Evolutionary conservation across 768 basidiomycete species (phyloP).

Genomic region (Rossbeevera mucosa): DNA sequence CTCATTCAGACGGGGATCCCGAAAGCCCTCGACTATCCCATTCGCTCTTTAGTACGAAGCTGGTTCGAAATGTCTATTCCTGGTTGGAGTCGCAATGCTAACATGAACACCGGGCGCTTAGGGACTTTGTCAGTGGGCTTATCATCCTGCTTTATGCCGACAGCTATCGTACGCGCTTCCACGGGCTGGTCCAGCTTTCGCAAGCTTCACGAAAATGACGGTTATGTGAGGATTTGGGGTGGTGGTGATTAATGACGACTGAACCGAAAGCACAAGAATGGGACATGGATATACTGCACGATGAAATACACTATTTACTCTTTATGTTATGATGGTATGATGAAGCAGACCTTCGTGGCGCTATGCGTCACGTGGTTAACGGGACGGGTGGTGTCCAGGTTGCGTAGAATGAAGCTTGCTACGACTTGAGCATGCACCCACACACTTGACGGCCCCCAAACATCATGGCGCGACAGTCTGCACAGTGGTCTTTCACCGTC

Average conservation of each 20-base stretch:
- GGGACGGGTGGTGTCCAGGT: background rate
- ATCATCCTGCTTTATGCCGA: constrained; percentile 48
- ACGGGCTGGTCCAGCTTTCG: constrained; percentile 36
- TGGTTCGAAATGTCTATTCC: constrained; percentile 48
- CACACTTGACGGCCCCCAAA: constrained; percentile 11
- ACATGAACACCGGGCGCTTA: constrained; percentile 17
- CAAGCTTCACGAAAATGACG: constrained; percentile 33
- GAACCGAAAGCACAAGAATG: background rate
- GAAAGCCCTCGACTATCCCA: constrained; percentile 77
- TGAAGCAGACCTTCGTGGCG: background rate
- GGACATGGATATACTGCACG: constrained; percentile 17
- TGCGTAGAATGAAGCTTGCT: background rate
- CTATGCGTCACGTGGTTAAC: constrained; percentile 18
- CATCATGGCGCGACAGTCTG: constrained; percentile 23
- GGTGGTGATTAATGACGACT: background rate
- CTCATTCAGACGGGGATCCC: constrained; percentile 84
- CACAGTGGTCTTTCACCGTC: constrained; percentile 12
- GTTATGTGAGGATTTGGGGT: background rate
- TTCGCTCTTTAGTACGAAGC: constrained; percentile 65
- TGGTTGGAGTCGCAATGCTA: background rate
- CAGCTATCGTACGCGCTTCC: constrained; percentile 40
- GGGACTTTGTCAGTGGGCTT: constrained; percentile 51
- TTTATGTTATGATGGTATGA: constrained; percentile 7
- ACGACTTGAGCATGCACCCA: constrained; percentile 15
- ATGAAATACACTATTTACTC: constrained; percentile 13